Evolutionary conservation across 495 filamentous ascomycete genomes (phyloP), one percentile per base, ranked within the genome.

Genomic region (Daldinia caldariorum): DNA sequence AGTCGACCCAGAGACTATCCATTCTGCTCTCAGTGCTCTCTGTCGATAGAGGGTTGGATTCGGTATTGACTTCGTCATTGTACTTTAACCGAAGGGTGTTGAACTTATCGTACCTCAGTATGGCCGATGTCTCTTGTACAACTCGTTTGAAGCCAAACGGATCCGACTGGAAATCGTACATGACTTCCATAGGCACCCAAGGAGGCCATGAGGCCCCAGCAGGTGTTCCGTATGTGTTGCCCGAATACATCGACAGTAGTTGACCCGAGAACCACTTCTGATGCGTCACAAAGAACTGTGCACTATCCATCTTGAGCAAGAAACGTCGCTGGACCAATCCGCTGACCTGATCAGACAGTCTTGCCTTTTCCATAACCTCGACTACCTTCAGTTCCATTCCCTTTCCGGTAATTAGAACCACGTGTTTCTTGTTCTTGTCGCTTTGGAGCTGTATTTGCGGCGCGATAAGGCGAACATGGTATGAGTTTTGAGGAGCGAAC

Each of bases 371-470:
- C 90, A 99, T 97, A 66, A 99, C 94, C 58, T 97, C 94, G 10
- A 99, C 87, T 16, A 98, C 91, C 80, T 97, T 97, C 39, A 97
- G 87, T 77, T 97, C 92, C 92, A 99, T 99, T 51, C 92, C 91
- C 74, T 97, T 97, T 34, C 94, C 93, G 4, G 93, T 93, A 49
- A 97, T 90, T n/a, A 99, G 81, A 26, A 97, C 89, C 26, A 94
- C 95, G 38, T 95, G 89, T 73, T 95, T 97, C 55, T 89, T 87
- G 72, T 97, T 97, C 85, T 98, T 98, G 72, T 98, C 94, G 76
- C 96, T 98, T 75, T 98, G 94, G 53, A 99, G 84, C 77, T 99
- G 95, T 57, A 99, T 97, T 76, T 99, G 95, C 43, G 95, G 95
- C 9, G 94, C 96, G 73, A 98, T 97, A 13, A 99, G 86, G 26